These are phyloP conservation scores for Gardenia jasminoides DNA, from an alignment of 257 asterid genomes.

Conservation along the genomic window DNA sequence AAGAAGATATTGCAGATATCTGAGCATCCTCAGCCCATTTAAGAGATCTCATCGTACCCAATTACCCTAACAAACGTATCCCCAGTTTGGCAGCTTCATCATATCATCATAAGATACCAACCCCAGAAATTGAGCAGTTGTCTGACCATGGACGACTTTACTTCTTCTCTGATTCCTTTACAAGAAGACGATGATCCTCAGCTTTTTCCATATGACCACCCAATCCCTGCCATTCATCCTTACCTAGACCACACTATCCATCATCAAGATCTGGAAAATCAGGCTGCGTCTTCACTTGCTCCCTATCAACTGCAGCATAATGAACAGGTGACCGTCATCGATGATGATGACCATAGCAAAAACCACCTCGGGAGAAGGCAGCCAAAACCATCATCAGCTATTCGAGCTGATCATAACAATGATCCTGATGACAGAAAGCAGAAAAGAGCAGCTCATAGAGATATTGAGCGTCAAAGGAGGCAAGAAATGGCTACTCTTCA, in stretches of 20 bases:
- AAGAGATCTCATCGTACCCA: slow-evolving; percentile 13
- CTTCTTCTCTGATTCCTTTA: slow-evolving; percentile 10
- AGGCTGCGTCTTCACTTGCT: slow-evolving; percentile 3
- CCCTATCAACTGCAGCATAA: background rate
- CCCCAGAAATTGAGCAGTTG: background rate
- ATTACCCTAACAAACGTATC: slow-evolving; percentile 24
- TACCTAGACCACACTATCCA: slow-evolving; percentile 14
- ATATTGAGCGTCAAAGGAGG: slow-evolving; percentile 44
- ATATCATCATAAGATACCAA: background rate
- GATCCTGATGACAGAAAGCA: background rate
- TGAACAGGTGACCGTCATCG: background rate
- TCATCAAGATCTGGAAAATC: slow-evolving; percentile 19
- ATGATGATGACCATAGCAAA: too few relatives aligned
- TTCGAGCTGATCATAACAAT: background rate
- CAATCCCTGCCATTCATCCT: background rate
- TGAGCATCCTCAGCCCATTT: slow-evolving; percentile 17
- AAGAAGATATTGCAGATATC: slow-evolving; percentile 19
- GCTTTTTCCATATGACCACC: background rate
- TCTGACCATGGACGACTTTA: slow-evolving; percentile 19
- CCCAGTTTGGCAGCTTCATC: background rate
- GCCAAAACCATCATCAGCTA: background rate
- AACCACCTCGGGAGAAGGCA: background rate
- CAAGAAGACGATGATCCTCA: slow-evolving; percentile 12
- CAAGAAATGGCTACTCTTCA: slow-evolving; percentile 43
- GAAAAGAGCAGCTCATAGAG: slow-evolving; percentile 30